Evolutionary conservation across 768 basidiomycete species (phyloP), one percentile per base, ranked within the genome.

Genomic region (Rhodotorula graminis): DNA sequence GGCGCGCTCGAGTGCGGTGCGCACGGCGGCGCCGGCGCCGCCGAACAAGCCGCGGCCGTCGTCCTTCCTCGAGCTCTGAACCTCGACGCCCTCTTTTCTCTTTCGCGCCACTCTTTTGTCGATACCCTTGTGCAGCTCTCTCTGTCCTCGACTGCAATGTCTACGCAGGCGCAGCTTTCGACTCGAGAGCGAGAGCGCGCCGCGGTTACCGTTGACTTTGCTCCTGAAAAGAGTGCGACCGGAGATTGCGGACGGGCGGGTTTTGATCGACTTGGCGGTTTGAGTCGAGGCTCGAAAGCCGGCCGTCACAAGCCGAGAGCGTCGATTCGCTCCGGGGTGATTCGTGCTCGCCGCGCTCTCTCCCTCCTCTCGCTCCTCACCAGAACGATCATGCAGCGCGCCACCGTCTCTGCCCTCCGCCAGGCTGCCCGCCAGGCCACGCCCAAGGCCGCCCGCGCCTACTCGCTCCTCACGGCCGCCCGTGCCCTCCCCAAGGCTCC

Each of bases 391-490:
- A 72, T 72, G 71, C 53, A 55, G 53, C 53, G 53, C n/a, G 53
- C 53, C 27, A 55, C 53, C 53, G 53, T 55, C 53, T 55, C 53
- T 29, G 15, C 65, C 14, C 53, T 67, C 56, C 57, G 29, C 33
- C 70, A 62, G 55, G 65, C 65, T 31, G 70, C 70, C 44, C 71
- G 66, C 58, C 65, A 72, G 55, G 71, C 61, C 29, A 57, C 57
- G 27, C 66, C 71, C 62, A 64, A 64, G 66, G 60, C 60, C n/a
- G 60, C 62, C 27, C 69, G 69, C 42, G 57, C 62, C 62, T 70
- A 70, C 69, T 70, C 69, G 62, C 69, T 70, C 69, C 57, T 70
- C 56, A 31, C 69, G 16, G 69, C 61, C 7, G n/a, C 42, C 40
- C n/a, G 44, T n/a, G 21, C 44, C 25, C 46, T 53, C 21, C 56